These are phyloP conservation scores for Larix sibirica DNA, from an alignment of 83 land plant genomes.

Conservation along the genomic window DNA sequence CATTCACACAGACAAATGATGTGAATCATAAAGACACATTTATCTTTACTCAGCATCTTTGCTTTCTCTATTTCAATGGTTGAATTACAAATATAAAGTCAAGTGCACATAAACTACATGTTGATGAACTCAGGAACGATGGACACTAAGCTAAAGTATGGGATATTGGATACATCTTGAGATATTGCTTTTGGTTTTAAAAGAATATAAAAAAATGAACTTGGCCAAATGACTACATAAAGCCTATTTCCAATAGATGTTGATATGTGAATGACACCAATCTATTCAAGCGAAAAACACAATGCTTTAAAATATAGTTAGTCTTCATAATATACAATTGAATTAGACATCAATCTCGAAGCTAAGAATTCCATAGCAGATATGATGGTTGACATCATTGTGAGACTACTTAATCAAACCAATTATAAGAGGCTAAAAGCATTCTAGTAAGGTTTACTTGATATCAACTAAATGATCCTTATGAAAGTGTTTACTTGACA, in stretches of 20 bases:
- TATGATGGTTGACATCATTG: too few species aligned
- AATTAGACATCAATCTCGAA: background rate
- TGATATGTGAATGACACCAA: background rate
- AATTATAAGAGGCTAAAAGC: too few species aligned
- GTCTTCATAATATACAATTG: conserved; percentile 13
- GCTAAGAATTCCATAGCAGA: background rate
- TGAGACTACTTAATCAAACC: too few species aligned
- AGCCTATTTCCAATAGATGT: background rate
- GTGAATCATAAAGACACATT: background rate
- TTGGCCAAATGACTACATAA: background rate
- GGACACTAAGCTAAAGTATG: background rate
- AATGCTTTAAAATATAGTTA: background rate
- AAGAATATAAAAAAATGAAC: background rate
- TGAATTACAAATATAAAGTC: background rate
- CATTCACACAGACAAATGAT: background rate
- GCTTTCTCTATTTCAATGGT: background rate
- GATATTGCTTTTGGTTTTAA: background rate
- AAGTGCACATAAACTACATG: background rate
- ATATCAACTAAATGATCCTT: too few species aligned
- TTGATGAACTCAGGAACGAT: background rate
- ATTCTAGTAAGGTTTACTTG: too few species aligned
- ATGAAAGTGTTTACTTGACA: too few species aligned
- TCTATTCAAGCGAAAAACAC: background rate
- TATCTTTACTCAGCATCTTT: background rate
- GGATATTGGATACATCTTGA: background rate